Evolutionary conservation across 2,329 filamentous ascomycete genomes (phyloP).

Genomic region (Penicillium paneum): DNA sequence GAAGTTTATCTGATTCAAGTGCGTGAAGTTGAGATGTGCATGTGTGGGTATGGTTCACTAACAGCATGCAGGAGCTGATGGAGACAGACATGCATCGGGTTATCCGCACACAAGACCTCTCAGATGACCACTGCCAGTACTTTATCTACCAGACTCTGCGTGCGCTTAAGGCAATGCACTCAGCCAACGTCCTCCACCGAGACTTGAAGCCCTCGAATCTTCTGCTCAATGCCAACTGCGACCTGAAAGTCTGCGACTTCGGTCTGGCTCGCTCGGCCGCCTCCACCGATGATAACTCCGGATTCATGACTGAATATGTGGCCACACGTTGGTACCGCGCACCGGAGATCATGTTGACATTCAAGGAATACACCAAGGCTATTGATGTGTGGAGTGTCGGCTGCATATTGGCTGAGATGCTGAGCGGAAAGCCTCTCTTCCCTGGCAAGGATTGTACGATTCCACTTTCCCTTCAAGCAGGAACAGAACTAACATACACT

Average conservation of each 20-base stretch:
- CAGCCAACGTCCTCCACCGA: constrained; percentile 93
- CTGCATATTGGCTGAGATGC: constrained; percentile 97
- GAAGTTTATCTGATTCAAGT: constrained; percentile 99
- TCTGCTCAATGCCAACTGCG: constrained; percentile 95
- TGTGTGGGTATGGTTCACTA: background rate
- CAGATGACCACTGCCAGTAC: constrained; percentile 99
- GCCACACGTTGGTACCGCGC: constrained; percentile 98
- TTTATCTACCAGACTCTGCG: constrained; percentile 99
- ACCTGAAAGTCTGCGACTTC: constrained; percentile 98
- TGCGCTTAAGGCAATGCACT: constrained; percentile 98
- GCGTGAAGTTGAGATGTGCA: constrained; percentile 24
- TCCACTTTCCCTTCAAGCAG: background rate
- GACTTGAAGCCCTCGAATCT: constrained; percentile 97
- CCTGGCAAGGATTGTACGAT: constrained; percentile 92
- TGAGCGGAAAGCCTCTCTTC: constrained; percentile 96
- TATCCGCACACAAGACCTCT: constrained; percentile 96
- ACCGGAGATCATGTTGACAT: constrained; percentile 99
- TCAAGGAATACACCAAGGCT: constrained; percentile 99
- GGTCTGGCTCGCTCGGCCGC: constrained; percentile 92
- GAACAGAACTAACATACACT: background rate
- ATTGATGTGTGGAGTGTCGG: constrained; percentile 99
- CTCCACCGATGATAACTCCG: constrained; percentile 98
- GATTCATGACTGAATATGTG: constrained; percentile 99
- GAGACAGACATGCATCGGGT: constrained; percentile 99
- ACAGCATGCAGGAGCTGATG: constrained; percentile 75